Evolutionary conservation across 139 green algal genomes (phyloP).

Genomic region (Raphidocelis subcapitata): DNA sequence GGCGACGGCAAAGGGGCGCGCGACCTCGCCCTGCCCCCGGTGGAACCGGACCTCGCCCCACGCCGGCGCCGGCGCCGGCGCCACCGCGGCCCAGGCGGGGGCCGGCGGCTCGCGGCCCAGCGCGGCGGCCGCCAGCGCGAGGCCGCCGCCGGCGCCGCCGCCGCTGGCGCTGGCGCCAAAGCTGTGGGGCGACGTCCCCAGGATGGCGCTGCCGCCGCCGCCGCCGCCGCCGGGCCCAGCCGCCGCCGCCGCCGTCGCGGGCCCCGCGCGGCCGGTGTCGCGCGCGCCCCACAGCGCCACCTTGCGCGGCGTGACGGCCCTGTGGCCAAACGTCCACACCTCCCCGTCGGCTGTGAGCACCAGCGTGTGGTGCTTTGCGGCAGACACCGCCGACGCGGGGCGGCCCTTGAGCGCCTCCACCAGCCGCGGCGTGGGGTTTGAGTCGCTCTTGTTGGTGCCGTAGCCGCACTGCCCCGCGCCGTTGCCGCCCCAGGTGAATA

Average conservation of each 20-base stretch:
- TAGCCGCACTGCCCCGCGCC: slow-evolving; percentile 72
- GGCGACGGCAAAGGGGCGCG: slow-evolving; percentile 53
- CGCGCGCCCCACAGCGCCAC: slow-evolving; percentile 56
- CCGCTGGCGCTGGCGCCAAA: background rate
- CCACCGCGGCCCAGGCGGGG: too few species aligned
- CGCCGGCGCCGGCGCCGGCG: background rate
- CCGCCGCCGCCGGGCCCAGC: background rate
- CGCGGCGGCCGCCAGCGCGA: background rate
- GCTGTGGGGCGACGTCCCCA: too few species aligned
- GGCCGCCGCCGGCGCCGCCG: too few species aligned
- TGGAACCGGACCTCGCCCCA: slow-evolving; percentile 62
- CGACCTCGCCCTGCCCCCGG: slow-evolving; percentile 61
- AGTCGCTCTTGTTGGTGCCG: slow-evolving; percentile 70
- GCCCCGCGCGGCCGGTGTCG: slow-evolving; percentile 31
- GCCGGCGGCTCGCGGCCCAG: too few species aligned
- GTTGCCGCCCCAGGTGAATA: slow-evolving; percentile 87
- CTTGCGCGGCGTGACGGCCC: slow-evolving; percentile 58
- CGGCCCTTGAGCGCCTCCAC: slow-evolving; percentile 82
- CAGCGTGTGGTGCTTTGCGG: slow-evolving; percentile 87
- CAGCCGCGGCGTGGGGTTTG: slow-evolving; percentile 64
- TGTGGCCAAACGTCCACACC: slow-evolving; percentile 84
- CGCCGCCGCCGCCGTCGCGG: slow-evolving; percentile 10
- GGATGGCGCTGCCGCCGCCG: too few species aligned
- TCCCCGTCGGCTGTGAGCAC: slow-evolving; percentile 73
- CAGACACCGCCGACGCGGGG: slow-evolving; percentile 58